Evolutionary conservation across 2,329 filamentous ascomycete species (phyloP), one percentile per base, ranked within the genome.

Genomic region (Fusarium sp.): DNA sequence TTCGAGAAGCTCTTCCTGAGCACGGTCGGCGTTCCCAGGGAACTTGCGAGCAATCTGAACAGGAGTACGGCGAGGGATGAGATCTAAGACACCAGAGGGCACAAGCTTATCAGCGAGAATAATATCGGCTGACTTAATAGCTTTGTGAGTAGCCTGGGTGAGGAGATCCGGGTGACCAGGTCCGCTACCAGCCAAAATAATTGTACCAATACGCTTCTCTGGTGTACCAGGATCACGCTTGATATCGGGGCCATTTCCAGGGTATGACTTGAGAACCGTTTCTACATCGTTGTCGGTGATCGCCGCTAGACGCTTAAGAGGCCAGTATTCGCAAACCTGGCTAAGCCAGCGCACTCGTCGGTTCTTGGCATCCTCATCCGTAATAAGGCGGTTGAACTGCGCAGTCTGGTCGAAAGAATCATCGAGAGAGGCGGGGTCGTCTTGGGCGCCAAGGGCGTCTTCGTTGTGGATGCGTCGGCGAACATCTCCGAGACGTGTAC

Each of bases 321-420:
- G 95, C 96, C 96, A 99, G 81, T 99, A 99, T 83, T 99, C 96
- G 85, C 96, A 99, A 53, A 99, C 94, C 78, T 99, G 96, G 20
- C 92, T 89, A 2, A 99, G 85, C 96, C 96, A 99, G 60, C 96
- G 88, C 85, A 97, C 95, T 52, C 96, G 88, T 63, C 95, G 86
- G 22, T 88, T 94, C 77, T 94, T 94, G 1, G 87, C 81, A 74
- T 96, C 93, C 44, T 90, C 89, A 46, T 93, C 90, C 0, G 86
- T 88, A 8, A 98, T 87, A 6, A 99, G 84, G 64, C 87, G 90
- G 79, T 99, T 99, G 80, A 99, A 98, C 0, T 86, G 87, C 2
- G 95, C 89, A 17, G 87, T 88, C 79, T 98, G 96, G 53, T 92
- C 92, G 5, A 85, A 81, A 9, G 90, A 90, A 57, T 94, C 87